These are phyloP conservation scores for Penicillium pulvis DNA, from an alignment of 495 filamentous ascomycete species.

Conservation along the genomic window DNA sequence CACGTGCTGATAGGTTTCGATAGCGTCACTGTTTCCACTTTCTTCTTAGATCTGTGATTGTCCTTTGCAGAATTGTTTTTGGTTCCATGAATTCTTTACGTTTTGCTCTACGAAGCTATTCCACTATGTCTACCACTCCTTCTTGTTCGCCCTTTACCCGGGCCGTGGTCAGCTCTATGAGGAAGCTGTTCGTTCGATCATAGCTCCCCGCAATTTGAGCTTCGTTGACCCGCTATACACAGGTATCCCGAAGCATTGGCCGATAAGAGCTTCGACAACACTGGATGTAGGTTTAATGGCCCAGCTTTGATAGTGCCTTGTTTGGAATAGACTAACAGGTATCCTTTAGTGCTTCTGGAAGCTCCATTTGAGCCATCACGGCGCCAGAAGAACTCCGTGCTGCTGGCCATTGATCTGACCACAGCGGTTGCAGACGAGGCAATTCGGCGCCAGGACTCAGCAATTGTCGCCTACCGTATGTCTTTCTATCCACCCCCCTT, in stretches of 20 bases:
- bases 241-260: slow-evolving; percentile 90
- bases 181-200: slow-evolving; percentile 66
- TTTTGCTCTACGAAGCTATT: slow-evolving; percentile 24
- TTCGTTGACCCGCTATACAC: slow-evolving; percentile 20
- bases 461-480: slow-evolving; percentile 88
- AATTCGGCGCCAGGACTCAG: slow-evolving; percentile 69
- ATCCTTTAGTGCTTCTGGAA: slow-evolving; percentile 69
- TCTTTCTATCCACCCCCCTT: slow-evolving; percentile 4
- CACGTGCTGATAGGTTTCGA: slow-evolving; percentile 6
- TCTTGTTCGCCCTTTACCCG: slow-evolving; percentile 68
- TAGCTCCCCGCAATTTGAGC: slow-evolving; percentile 20
- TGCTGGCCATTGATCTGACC: slow-evolving; percentile 92
- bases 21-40: slow-evolving; percentile 11
- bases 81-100: slow-evolving; percentile 29
- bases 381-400: slow-evolving; percentile 69
- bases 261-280: slow-evolving; percentile 93
- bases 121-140: slow-evolving; percentile 35
- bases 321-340: slow-evolving; percentile 12
- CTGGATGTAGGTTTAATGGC: slow-evolving; percentile 60
- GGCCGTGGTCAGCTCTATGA: slow-evolving; percentile 79
- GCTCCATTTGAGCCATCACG: slow-evolving; percentile 63
- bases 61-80: slow-evolving; percentile 3
- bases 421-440: slow-evolving; percentile 89
- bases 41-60: neutral
- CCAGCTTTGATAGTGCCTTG: neutral